Evolutionary conservation across 495 filamentous ascomycete genomes (phyloP).

Genomic region (Neurospora sp.): DNA sequence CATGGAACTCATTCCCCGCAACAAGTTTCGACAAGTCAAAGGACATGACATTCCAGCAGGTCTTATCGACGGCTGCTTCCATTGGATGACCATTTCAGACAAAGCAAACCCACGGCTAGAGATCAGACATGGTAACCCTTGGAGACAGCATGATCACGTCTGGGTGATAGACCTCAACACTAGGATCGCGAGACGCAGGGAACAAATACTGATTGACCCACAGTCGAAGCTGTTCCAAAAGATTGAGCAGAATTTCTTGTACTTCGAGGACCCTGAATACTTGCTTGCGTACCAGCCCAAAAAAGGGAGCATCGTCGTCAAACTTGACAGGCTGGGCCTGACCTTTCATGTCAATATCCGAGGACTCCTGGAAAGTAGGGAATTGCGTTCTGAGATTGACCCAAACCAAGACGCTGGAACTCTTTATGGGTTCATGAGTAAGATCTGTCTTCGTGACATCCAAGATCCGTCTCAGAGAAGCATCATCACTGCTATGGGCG

Average conservation of each 20-base stretch:
- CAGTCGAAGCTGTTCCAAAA: neutral
- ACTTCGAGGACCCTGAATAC: neutral
- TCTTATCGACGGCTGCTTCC: neutral
- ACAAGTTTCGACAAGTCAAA: neutral
- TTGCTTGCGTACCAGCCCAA: neutral
- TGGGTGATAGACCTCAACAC: neutral
- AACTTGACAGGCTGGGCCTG: neutral
- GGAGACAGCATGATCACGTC: neutral
- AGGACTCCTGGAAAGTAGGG: neutral
- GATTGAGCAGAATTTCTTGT: neutral
- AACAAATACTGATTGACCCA: neutral
- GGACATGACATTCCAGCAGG: neutral
- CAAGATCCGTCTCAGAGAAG: neutral
- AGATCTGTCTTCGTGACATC: neutral
- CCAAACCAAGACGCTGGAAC: slow-evolving; percentile 3
- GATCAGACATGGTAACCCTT: neutral
- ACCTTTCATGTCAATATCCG: neutral
- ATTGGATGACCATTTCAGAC: slow-evolving; percentile 1
- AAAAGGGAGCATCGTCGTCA: neutral
- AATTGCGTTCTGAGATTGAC: slow-evolving; percentile 1
- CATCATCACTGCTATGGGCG: slow-evolving; percentile 1
- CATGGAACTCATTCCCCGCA: neutral
- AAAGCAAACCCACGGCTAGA: neutral
- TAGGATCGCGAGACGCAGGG: neutral
- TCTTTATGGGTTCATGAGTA: neutral